phyloP scores from a whole-genome alignment of 1,139 yeast genomes.

The Pichia sp. region DNA sequence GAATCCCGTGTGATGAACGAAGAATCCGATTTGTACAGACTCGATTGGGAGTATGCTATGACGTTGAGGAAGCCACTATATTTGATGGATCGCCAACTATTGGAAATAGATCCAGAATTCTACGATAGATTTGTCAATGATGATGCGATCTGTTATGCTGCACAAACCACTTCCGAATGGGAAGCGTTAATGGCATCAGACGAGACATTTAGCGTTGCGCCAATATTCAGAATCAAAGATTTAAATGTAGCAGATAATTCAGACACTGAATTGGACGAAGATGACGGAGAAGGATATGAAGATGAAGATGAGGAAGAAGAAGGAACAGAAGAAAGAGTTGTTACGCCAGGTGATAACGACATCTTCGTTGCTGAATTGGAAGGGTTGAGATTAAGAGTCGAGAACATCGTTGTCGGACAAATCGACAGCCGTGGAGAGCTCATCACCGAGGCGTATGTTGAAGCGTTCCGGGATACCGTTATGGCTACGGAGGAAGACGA shows the following conservation, averaged over 20 bases:
- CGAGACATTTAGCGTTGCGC: constrained; percentile 10
- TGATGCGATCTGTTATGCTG: constrained; percentile 19
- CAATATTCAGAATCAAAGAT: constrained; percentile 8
- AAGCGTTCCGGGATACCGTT: neutral
- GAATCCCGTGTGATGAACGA: constrained; percentile 17
- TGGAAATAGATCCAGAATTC: constrained; percentile 21
- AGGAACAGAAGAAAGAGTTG: no score
- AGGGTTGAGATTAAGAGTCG: constrained; percentile 24
- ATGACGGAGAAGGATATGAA: no score
- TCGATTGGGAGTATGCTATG: constrained; percentile 32
- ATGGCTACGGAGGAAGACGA: neutral
- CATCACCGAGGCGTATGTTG: constrained; percentile 8
- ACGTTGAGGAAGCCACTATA: constrained; percentile 24
- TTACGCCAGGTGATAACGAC: constrained; percentile 13
- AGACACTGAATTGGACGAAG: neutral
- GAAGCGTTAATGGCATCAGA: constrained; percentile 24
- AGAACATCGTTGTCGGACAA: constrained; percentile 19
- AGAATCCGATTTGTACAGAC: constrained; percentile 23
- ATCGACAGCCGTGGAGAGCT: constrained; percentile 20
- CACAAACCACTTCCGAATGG: constrained; percentile 22
- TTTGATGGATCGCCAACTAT: constrained; percentile 2
- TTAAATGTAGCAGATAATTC: neutral
- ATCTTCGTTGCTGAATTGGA: constrained; percentile 21
- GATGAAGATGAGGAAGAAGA: no score
- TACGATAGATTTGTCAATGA: constrained; percentile 18